Evolutionary conservation across 129 eudicot species (phyloP).

Genomic region (Chrysanthemum makinoi): DNA sequence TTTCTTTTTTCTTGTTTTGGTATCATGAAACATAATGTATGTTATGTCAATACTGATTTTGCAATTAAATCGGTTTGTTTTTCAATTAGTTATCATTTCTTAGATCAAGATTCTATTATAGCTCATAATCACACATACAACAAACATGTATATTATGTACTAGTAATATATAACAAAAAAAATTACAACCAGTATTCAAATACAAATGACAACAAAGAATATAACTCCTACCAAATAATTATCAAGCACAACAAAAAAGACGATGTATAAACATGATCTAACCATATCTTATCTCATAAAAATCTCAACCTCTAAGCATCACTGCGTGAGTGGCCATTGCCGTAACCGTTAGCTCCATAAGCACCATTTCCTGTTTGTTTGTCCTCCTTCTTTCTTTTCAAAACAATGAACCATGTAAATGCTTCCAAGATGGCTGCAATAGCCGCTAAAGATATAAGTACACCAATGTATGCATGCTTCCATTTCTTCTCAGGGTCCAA

Average conservation of each 20-base stretch:
- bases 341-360: slow-evolving; percentile 38
- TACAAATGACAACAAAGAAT: slow-evolving; percentile 35
- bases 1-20: slow-evolving; percentile 2
- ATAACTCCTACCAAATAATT: slow-evolving; percentile 8
- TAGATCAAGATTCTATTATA: slow-evolving; percentile 8
- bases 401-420: slow-evolving; percentile 63
- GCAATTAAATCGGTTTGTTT: no score
- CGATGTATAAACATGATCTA: slow-evolving; percentile 26
- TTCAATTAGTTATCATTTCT: neutral
- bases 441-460: slow-evolving; percentile 54
- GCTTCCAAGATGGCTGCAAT: slow-evolving; percentile 61
- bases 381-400: slow-evolving; percentile 45
- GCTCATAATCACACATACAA: neutral
- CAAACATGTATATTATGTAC: slow-evolving; percentile 8
- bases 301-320: slow-evolving; percentile 31
- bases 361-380: slow-evolving; percentile 44
- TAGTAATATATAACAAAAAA: slow-evolving; percentile 14
- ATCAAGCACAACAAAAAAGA: slow-evolving; percentile 22
- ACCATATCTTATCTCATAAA: slow-evolving; percentile 4
- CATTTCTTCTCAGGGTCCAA: slow-evolving; percentile 80
- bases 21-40: slow-evolving; percentile 12
- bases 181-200: slow-evolving; percentile 26
- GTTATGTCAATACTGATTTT: slow-evolving; percentile 1
- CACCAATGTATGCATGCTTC: slow-evolving; percentile 72
- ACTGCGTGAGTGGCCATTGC: slow-evolving; percentile 27